Conservation (phyloP, 495 filamentous ascomycete species). For the Neurospora sp. region DNA sequence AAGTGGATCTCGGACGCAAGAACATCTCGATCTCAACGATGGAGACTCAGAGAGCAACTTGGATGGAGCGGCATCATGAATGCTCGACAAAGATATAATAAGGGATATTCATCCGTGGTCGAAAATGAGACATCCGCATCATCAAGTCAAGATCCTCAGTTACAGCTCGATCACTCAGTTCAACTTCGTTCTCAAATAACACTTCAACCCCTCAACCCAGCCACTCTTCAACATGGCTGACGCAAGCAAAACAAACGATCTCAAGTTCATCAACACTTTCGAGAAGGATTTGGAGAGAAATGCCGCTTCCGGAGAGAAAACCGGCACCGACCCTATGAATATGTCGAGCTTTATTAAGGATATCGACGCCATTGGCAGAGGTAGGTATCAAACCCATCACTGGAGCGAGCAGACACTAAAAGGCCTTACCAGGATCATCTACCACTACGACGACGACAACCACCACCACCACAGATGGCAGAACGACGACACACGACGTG, state of each 20-base stretch:
- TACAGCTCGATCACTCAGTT: not conserved
- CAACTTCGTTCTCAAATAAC: not conserved
- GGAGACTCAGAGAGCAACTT: not conserved
- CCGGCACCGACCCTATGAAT: not conserved
- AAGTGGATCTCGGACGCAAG: not conserved
- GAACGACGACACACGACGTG: not conserved
- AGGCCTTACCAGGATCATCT: not conserved
- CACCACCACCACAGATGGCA: not conserved
- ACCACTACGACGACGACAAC: not conserved
- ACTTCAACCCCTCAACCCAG: not conserved
- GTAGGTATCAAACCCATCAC: not conserved
- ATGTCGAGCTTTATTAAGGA: not conserved
- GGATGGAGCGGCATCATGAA: not conserved
- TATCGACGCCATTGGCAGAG: not conserved
- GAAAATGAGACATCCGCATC: not conserved
- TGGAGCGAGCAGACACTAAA: not conserved
- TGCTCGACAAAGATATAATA: not conserved
- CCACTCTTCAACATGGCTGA: not conserved
- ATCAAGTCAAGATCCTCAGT: not conserved
- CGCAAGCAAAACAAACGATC: not conserved
- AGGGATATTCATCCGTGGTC: not conserved
- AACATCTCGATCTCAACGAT: not conserved
- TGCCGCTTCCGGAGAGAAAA: not conserved
- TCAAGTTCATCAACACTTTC: not conserved
- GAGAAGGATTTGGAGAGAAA: not conserved